Base-by-base conservation (phyloP, 352 stramenopile species). In the Pelagophyceae sp. region DNA sequence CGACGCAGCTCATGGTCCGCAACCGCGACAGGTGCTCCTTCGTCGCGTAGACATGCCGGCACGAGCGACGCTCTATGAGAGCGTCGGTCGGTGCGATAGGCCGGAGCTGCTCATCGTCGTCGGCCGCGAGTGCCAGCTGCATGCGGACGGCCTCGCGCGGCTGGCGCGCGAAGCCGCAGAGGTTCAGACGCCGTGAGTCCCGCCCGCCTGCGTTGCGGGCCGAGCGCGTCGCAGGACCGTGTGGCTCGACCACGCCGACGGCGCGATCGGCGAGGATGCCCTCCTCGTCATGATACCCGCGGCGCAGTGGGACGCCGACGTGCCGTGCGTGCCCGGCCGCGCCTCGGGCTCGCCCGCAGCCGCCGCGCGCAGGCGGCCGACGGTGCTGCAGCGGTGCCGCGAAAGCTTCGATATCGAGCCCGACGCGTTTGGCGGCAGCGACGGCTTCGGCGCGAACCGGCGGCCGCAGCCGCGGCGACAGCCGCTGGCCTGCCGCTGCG, bases 391-490 rank as follows among this genome's bases (percentile, higher is more conserved):
- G 31, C 11, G 23, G 29, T n/a, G 23, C 58, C 67, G 67, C 67
- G 67, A 51, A n/a, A 3, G 20, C 20, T 15, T 74, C 2, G 33
- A 58, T 3, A 74, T 74, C 67, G 67, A 51, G 67, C 67, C 67
- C 11, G 67, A 74, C 38, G 67, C 35, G 15, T 74, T 74, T 31
- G 67, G 67, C 11, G 67, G 67, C 23, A 25, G 15, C 35, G 38
- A 58, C 35, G 67, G 67, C 38, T 50, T 50, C n/a, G 67, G 35
- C 33, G 15, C 5, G 35, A 31, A 37, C 38, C 67, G 67, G 35
- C n/a, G n/a, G n/a, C 3, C 19, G 35, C 27, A 35, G 35, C 35
- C 67, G 2, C 5, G 35, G 67, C 67, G 67, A 33, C 17, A 6
- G 35, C 67, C 67, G 35, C 67, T 74, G 1, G 15, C 67, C 1